Evolutionary conservation across 1,284 basidiomycete genomes (phyloP).

Genomic region (Sphagnurus paluster): DNA sequence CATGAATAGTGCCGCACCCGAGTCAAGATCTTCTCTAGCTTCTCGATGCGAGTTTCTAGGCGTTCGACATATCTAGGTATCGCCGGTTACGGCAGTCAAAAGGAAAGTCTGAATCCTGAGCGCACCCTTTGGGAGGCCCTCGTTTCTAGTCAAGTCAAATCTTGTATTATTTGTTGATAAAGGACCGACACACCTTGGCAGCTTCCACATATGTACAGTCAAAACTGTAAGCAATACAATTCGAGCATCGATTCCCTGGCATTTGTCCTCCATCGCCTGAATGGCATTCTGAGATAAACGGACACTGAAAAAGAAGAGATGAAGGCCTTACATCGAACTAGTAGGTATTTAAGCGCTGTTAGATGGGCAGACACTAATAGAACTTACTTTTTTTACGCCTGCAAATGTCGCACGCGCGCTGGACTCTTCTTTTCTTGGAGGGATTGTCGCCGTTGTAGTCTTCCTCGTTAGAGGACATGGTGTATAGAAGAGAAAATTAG

Average conservation of each 20-base stretch:
- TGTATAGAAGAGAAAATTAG: not conserved
- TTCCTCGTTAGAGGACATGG: slow-evolving; percentile 47
- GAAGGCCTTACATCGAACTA: slow-evolving; percentile 58
- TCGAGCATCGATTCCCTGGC: slow-evolving; percentile 72
- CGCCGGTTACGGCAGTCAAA: not conserved
- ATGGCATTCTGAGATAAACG: not conserved
- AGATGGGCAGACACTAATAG: not conserved
- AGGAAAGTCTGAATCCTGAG: not conserved
- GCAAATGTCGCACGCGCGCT: slow-evolving; percentile 76
- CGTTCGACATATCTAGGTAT: slow-evolving; percentile 64
- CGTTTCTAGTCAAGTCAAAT: slow-evolving; percentile 78
- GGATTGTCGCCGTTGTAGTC: slow-evolving; percentile 33
- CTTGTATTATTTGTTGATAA: slow-evolving; percentile 24
- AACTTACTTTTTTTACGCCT: slow-evolving; percentile 71
- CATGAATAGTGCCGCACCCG: slow-evolving; percentile 37
- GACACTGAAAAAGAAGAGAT: not conserved
- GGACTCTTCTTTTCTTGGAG: slow-evolving; percentile 67
- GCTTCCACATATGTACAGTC: slow-evolving; percentile 80
- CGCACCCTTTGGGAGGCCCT: slow-evolving; percentile 82
- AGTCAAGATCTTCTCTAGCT: slow-evolving; percentile 68
- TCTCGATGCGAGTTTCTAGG: slow-evolving; percentile 69
- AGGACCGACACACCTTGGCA: slow-evolving; percentile 52
- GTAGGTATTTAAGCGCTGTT: slow-evolving; percentile 9
- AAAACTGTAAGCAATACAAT: slow-evolving; percentile 71
- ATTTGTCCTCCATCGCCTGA: slow-evolving; percentile 65